Conservation (phyloP, 2,329 filamentous ascomycete species). For the Ophiognomonia clavigignenti-juglandacearum region DNA sequence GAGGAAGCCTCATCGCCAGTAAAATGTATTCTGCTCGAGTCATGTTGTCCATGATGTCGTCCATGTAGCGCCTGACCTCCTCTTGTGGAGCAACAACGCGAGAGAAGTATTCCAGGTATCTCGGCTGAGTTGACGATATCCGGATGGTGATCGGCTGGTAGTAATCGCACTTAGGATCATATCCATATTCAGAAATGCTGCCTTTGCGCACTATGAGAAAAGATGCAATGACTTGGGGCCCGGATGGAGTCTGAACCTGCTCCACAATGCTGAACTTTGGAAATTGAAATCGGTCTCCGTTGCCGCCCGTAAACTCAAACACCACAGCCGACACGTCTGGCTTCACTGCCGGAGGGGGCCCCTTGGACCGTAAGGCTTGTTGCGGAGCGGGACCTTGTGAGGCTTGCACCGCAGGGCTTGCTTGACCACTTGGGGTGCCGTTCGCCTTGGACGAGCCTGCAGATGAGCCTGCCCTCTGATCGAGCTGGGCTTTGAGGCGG, state of each 20-base stretch:
- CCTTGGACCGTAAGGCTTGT: constrained; percentile 57
- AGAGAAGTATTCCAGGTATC: constrained; percentile 55
- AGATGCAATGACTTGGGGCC: constrained; percentile 63
- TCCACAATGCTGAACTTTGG: constrained; percentile 75
- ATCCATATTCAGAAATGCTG: constrained; percentile 58
- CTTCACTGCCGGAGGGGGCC: constrained; percentile 47
- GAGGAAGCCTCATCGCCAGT: constrained; percentile 61
- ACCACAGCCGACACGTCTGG: constrained; percentile 62
- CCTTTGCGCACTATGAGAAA: constrained; percentile 74
- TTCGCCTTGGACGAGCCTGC: constrained; percentile 16
- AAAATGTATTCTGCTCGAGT: constrained; percentile 63
- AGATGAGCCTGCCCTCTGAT: constrained; percentile 21
- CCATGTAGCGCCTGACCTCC: constrained; percentile 63
- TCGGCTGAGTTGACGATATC: constrained; percentile 48
- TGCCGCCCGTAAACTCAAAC: constrained; percentile 63
- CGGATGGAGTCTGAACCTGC: constrained; percentile 46
- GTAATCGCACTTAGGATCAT: constrained; percentile 62
- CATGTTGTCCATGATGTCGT: constrained; percentile 65
- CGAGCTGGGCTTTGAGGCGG: constrained; percentile 37
- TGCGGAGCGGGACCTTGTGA: constrained; percentile 27
- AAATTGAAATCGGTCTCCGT: constrained; percentile 72
- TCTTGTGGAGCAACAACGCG: constrained; percentile 59
- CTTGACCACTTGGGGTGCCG: constrained; percentile 16
- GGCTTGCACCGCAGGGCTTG: not conserved
- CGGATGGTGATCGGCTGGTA: constrained; percentile 71